Base-by-base conservation (phyloP, 176 grass and related monocot species). In the Oryza officinalis region DNA sequence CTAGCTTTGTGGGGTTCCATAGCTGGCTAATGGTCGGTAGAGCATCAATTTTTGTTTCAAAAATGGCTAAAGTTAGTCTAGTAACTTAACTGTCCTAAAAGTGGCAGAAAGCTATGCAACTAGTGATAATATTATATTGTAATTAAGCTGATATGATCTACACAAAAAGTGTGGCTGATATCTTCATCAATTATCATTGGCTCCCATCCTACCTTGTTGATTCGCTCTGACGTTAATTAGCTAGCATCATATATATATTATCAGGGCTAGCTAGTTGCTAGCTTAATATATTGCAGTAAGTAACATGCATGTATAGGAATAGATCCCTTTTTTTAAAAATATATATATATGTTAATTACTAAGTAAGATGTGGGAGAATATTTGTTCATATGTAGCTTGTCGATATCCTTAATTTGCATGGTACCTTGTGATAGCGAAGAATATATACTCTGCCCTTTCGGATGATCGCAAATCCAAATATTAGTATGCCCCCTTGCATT, bases 301-400 rank as follows among this genome's bases (percentile, higher is more conserved):
- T 63, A 60, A 44, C 71, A 76, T 81, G 72, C 47, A 76, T 81
- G 85, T 2, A 64, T 38, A 28, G 37, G 85, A 38, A 87, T 72
- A 76, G 32, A 76, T 37, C 22, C 59, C 66, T 81, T 63, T 76
- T 26, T 75, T 82, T 17, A 49, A 70, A 49, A 76, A 33, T n/a
- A 35, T 32, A n/a, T 22, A 27, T 18, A 50, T 57, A 57, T 5
- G 52, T 57, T 38, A 38, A 38, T 38, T 57, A 74, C 13, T 30
- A 30, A 64, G 23, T 26, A 43, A 72, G 27, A 72, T 28, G 22
- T 50, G 4, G n/a, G n/a, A 46, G 79, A 82, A 82, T 71, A 82
- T 87, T 63, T 70, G 25, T 44, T 13, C 47, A 18, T 23, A 2
- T 46, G 25, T 69, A 22, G 35, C 23, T 67, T 28, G 64, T 30